phyloP scores from a whole-genome alignment of 2,329 filamentous ascomycete genomes.

The Scopulariopsis brevicaulis region DNA sequence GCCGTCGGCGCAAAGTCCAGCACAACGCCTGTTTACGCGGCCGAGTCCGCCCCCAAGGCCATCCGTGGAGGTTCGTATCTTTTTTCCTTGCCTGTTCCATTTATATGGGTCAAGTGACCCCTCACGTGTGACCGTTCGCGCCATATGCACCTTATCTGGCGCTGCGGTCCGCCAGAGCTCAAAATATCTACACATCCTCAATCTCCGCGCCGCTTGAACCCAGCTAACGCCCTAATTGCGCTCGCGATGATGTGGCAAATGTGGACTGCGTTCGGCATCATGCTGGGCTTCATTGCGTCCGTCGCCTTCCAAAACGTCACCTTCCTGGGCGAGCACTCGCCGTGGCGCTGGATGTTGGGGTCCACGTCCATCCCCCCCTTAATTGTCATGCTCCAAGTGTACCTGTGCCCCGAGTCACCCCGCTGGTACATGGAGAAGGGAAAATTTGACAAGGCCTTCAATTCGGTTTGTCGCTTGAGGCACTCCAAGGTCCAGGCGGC shows the following conservation, averaged over 20 bases:
- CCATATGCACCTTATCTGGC: too few species aligned
- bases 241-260: background rate
- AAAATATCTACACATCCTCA: too few species aligned
- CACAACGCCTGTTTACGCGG: constrained; percentile 17
- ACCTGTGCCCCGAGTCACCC: constrained; percentile 40
- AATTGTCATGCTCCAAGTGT: constrained; percentile 38
- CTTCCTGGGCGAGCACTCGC: constrained; percentile 10
- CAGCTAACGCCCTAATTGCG: constrained; percentile 16
- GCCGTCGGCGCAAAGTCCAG: constrained; percentile 16
- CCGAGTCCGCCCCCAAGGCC: constrained; percentile 16
- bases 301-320: constrained; percentile 15
- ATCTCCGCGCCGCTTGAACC: background rate
- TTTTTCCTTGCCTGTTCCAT: background rate
- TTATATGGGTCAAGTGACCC: background rate
- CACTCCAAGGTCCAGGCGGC: constrained; percentile 35
- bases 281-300: constrained; percentile 24
- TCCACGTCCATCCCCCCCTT: constrained; percentile 42
- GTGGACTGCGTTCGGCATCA: constrained; percentile 19
- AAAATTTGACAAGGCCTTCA: constrained; percentile 29
- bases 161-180: too few species aligned
- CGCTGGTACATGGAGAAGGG: constrained; percentile 42
- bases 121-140: too few species aligned
- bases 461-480: constrained; percentile 31
- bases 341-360: constrained; percentile 28
- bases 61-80: background rate